phyloP scores from a whole-genome alignment of 179 eudicot genomes.

The Corrigiola litoralis region DNA sequence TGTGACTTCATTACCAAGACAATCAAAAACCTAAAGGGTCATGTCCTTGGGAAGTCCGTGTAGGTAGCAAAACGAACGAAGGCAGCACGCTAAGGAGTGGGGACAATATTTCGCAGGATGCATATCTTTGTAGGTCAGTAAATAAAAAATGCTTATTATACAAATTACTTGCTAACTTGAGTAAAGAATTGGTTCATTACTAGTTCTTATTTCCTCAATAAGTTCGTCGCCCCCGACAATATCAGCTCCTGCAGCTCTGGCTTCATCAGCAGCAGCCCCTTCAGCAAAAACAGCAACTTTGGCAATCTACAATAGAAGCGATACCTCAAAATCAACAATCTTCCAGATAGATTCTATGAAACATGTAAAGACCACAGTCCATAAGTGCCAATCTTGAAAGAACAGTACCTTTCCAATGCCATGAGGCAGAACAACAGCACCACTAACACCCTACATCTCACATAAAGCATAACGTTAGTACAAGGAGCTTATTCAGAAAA shows the following conservation, averaged over 20 bases:
- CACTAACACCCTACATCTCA: conserved; percentile 73
- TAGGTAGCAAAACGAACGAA: too few species aligned
- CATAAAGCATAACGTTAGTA: conserved; percentile 8
- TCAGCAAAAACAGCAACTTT: conserved; percentile 95
- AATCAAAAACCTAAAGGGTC: too few species aligned
- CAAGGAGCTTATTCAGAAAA: background rate
- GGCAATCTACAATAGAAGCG: conserved; percentile 39
- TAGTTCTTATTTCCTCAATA: conserved; percentile 62
- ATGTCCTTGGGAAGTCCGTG: too few species aligned
- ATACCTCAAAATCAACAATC: background rate
- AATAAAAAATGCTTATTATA: too few species aligned
- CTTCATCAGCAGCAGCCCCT: conserved; percentile 91
- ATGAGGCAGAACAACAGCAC: conserved; percentile 77
- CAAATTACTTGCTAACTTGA: too few species aligned
- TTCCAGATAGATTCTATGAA: background rate
- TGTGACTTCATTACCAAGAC: too few species aligned
- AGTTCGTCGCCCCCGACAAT: conserved; percentile 83
- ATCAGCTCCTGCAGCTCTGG: conserved; percentile 93
- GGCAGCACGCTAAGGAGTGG: too few species aligned
- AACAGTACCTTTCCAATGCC: conserved; percentile 80
- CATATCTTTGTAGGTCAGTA: too few species aligned
- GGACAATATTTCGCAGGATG: too few species aligned
- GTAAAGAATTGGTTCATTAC: conserved; percentile 27
- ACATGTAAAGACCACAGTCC: background rate
- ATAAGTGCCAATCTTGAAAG: background rate